Base-by-base conservation (phyloP, 371 early-diverging fungal species). In the Syncephalastrum sp. region DNA sequence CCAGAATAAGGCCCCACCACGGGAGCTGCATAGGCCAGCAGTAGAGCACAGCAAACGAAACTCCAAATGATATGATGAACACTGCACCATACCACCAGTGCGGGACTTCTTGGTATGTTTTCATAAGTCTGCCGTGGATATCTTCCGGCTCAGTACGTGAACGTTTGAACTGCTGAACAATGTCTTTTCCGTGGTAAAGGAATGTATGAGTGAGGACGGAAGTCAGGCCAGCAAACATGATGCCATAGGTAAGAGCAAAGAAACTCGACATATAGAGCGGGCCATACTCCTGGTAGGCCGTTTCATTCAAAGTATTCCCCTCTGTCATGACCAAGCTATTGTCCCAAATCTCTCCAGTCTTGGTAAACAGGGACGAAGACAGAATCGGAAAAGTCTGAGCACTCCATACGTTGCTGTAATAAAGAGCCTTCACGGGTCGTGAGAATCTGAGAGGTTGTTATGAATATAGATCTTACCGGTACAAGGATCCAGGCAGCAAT, bases 401-500 rank as follows among this genome's bases (percentile, higher is more conserved):
- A 10, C 82, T 69, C 76, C 86, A 91, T 0, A 81, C 69, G 57
- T 92, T 85, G 45, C 73, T 66, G 60, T 84, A 87, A 65, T 88
- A 92, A 45, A 88, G 67, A 60, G 85, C 72, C 38, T 33, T 8
- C 2, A 10, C 10, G 0, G 8, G 10, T 33, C 38, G 12, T 33
- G 38, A 33, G 38, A 33, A 8, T 10, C 12, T 8, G 38, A 2
- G 0, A 10, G 2, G 2, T 33, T 33, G 2, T 5, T 33, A 33
- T 2, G 10, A 8, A 5, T 33, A 2, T 5, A 27, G 7, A 12
- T 10, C 12, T 33, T 33, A 33, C 38, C 12, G 92, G 91, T n/a
- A 79, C 78, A 50, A 93, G 59, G 58, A 93, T 69, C 92, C 92
- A 94, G 67, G 81, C 74, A 49, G 88, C 70, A 47, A 91, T 57